Base-by-base conservation (phyloP, 768 basidiomycete genomes). In the Podaxis sp. region DNA sequence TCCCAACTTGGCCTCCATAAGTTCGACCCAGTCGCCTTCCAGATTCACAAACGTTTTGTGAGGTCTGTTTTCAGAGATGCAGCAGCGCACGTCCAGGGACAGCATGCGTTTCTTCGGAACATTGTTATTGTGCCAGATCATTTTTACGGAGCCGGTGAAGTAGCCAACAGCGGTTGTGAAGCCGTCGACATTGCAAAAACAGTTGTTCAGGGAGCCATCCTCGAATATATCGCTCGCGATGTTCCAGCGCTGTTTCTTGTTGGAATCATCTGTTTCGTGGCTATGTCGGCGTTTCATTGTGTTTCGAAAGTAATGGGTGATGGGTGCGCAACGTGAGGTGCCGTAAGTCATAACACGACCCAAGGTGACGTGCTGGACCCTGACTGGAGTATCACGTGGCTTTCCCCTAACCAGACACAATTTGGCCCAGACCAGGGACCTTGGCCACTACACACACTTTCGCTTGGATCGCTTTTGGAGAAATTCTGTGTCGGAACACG, bases 171-270 rank as follows among this genome's bases (percentile, higher is more conserved):
- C 52, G 42, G 35, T 48, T 18, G 42, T 28, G 18, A 47, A 5
- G n/a, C 14, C 27, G 35, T 25, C 35, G 23, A 61, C 59, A 55
- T 61, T 61, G 44, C 59, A 61, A 46, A 61, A 37, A 11, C 59
- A 61, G 27, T 61, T 61, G 25, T 37, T 54, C 28, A 55, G 52
- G 3, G 59, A 61, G 9, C 27, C 44, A 32, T 61, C 59, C 25
- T 61, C 42, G 35, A 55, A 61, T 23, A 55, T 61, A 25, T 61
- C 59, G 52, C 50, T 47, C 2, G 50, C 42, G 18, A 60, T 9
- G 11, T 23, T 52, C n/a, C 53, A 54, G 40, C 59, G 59, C 16
- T 28, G 42, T 46, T 44, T 60, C 21, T 52, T 60, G 59, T 32
- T 32, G 32, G 32, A 32, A 32, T 9, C 1, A 9, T 32, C 32